Evolutionary conservation across 805 yeast species (phyloP), one percentile per base, ranked within the genome.

Genomic region (Lachancea dasiensis): DNA sequence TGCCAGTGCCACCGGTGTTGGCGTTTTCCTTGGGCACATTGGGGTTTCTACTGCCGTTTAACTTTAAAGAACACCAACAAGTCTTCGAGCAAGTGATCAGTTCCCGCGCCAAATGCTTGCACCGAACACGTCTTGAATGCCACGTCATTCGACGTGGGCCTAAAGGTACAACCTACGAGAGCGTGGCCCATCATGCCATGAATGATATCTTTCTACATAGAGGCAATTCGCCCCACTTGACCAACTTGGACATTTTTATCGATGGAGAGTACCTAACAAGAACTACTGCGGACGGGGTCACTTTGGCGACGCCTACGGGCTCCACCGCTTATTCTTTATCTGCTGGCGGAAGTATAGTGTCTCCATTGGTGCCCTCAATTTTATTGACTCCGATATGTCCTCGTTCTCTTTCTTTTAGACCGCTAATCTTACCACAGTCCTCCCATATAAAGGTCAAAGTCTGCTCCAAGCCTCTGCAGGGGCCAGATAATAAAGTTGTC

Each of bases 351-450:
- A 78, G 95, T 10, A 89, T 89, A 42, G 90, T 86, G 1, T 94
- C 89, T 47, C 97, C 97, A 0, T 63, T 79, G 36, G 95, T 89
- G 6, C 81, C 86, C 11, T 81, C 92, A 43, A 79, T 86, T 8
- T 63, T 89, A 32, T 60, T 89, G 22, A 84, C 96, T 0, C 97
- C 97, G 8, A 85, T 89, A 35, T 87, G 96, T 54, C 97, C 97
- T 6, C 64, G 95, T 40, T 83, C 95, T 10, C 67, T 89, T 20
- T 81, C 92, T n/a, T 89, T 89, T 58, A 66, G 97, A 52, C 97
- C 97, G 3, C 63, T 89, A 33, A 71, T 89, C 5, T 67, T 89
- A 39, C 97, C 97, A 0, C 69, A 81, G 18, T 71, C 81, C 2
- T 79, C 94, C 3, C 86, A 81, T 49, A 78, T 90, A 23, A 73